Conservation (phyloP, 2,329 filamentous ascomycete genomes). For the Colletotrichum trifolii region DNA sequence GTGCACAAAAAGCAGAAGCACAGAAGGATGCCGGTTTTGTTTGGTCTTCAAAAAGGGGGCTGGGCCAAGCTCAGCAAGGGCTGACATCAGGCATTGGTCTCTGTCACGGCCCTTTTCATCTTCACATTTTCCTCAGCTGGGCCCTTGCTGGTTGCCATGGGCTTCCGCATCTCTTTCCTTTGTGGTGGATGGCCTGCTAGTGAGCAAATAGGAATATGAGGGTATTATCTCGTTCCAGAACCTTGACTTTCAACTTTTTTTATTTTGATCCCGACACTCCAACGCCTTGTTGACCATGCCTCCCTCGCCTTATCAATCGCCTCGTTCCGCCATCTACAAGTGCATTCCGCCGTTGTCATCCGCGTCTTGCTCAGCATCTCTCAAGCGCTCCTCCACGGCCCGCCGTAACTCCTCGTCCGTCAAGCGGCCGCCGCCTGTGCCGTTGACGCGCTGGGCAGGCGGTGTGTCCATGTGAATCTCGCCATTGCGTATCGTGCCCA, state of each 20-base stretch:
- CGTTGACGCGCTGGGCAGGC: constrained; percentile 12
- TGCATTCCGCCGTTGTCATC: constrained; percentile 69
- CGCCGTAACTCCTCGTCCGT: constrained; percentile 69
- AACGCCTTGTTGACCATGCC: not conserved
- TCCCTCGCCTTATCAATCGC: not conserved
- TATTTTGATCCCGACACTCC: not conserved
- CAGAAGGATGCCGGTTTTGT: constrained; percentile 17
- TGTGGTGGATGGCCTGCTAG: constrained; percentile 35
- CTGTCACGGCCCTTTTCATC: not conserved
- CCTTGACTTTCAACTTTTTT: not conserved
- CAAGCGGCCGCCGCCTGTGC: constrained; percentile 57
- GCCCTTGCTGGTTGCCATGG: constrained; percentile 15
- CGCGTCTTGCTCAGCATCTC: constrained; percentile 56
- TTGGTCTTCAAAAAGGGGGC: constrained; percentile 15
- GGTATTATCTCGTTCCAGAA: constrained; percentile 28
- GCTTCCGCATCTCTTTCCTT: constrained; percentile 14
- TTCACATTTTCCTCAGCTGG: constrained; percentile 2
- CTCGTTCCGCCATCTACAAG: constrained; percentile 54
- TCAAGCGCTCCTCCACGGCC: constrained; percentile 66
- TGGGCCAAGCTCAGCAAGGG: not conserved
- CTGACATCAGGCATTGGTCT: too few species aligned
- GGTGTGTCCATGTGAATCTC: constrained; percentile 56
- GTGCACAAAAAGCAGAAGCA: constrained; percentile 28
- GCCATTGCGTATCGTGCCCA: constrained; percentile 65
- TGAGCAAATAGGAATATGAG: constrained; percentile 34